Percentiles rank a stretch among this genome's conserved stretches.
These are phyloP conservation scores for Thelonectria discophora DNA, from an alignment of 2,329 filamentous ascomycete genomes.

Conservation along the genomic window DNA sequence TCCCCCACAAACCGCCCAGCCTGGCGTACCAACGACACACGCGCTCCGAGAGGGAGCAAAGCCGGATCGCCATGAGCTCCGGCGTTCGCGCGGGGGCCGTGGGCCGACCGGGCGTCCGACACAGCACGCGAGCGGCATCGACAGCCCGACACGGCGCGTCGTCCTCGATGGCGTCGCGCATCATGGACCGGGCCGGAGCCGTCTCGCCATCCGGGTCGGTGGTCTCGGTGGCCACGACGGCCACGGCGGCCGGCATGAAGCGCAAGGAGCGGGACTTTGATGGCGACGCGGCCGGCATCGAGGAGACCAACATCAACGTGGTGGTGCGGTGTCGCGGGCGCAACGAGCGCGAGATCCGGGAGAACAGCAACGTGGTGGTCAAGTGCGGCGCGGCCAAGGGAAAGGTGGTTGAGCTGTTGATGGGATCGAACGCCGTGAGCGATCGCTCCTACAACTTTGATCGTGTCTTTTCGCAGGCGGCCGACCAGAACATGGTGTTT, in stretches of 20 bases:
- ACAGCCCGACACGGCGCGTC: constrained; percentile 35
- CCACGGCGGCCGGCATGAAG: constrained; percentile 66
- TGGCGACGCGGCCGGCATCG: constrained; percentile 61
- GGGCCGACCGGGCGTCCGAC: constrained; percentile 40
- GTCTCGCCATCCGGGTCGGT: constrained; percentile 77
- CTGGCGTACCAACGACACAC: constrained; percentile 49
- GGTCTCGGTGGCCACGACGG: constrained; percentile 60
- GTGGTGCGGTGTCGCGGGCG: constrained; percentile 94
- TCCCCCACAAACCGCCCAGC: constrained; percentile 36
- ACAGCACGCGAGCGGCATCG: constrained; percentile 34
- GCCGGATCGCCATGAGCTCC: constrained; percentile 47
- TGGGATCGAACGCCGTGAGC: constrained; percentile 90
- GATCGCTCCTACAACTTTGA: constrained; percentile 98
- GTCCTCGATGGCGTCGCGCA: constrained; percentile 33
- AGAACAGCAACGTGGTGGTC: constrained; percentile 94
- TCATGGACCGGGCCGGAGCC: constrained; percentile 51
- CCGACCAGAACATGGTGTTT: constrained; percentile 92
- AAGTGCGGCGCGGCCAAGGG: constrained; percentile 89
- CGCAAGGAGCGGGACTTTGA: constrained; percentile 90
- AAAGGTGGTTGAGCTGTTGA: constrained; percentile 83
- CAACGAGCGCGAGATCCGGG: constrained; percentile 89
- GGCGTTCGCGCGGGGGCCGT: constrained; percentile 39
- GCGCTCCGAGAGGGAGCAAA: constrained; percentile 51
- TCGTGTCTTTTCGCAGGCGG: constrained; percentile 94
- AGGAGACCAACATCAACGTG: constrained; percentile 97